Evolutionary conservation across 768 basidiomycete species (phyloP), one percentile per base, ranked within the genome.

Genomic region (Kockovaella imperatae): DNA sequence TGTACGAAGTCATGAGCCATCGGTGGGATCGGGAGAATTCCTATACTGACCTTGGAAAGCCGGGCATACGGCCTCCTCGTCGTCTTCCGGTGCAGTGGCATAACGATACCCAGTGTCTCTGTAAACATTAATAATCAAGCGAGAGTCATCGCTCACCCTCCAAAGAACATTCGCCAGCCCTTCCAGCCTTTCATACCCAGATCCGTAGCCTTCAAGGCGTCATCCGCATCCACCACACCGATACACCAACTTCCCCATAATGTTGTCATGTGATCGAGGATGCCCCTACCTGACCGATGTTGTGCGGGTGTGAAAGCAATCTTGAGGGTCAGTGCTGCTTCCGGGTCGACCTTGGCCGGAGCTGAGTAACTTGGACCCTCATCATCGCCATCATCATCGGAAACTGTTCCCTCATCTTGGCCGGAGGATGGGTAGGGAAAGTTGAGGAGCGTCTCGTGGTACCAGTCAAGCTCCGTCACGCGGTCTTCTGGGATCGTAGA

Each of bases 51-150:
- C 55, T 39, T 62, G 32, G 41, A 70, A 70, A 7, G 69, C 69
- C 6, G 69, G 69, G 54, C 69, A 70, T n/a, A 70, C 55, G 10
- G 63, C 63, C 24, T 52, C 47, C 7, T 49, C 50, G 30, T 63
- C 64, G 1, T 42, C 55, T 11, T 64, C 62, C 0, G 50, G 53
- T 1, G 64, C 64, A 28, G 67, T 64, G 2, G 69, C 69, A 45
- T 70, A 70, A 42, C 69, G 41, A 48, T 60, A 70, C 1, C 69
- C 69, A 17, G 69, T 70, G 51, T 70, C 69, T 21, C 69, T 69
- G 28, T 15, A n/a, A 18, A 42, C 11, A 29, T 14, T 20, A 44
- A 14, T 32, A 24, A 32, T 3, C 23, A 11, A 11, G 21, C 23
- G 24, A 28, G 3, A n/a, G 28, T 15, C 34, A 25, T 5, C 7